Conservation (phyloP, 805 yeast species). For the Kluyveromyces starmeri region DNA sequence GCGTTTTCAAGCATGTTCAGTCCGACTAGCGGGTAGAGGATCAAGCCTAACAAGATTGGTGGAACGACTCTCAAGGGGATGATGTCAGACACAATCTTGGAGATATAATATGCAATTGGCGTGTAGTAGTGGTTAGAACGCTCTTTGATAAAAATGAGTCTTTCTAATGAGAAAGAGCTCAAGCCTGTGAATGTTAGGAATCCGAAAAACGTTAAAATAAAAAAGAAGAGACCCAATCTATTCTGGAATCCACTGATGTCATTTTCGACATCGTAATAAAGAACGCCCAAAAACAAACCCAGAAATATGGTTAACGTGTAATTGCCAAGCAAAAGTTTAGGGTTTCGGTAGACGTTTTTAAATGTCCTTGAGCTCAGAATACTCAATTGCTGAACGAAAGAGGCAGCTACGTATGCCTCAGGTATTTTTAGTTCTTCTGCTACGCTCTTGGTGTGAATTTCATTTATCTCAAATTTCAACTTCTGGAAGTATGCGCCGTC, state of each 20-base stretch:
- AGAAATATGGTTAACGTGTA: conserved; percentile 67
- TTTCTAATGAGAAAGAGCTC: conserved; percentile 79
- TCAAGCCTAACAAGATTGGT: conserved; percentile 69
- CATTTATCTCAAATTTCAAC: conserved; percentile 16
- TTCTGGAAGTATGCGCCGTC: conserved; percentile 24
- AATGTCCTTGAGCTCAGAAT: conserved; percentile 81
- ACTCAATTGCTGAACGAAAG: conserved; percentile 53
- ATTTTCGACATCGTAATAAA: conserved; percentile 74
- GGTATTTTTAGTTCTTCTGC: conserved; percentile 8
- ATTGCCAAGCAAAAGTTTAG: conserved; percentile 77
- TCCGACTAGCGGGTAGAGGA: conserved; percentile 87
- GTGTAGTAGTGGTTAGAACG: conserved; percentile 90
- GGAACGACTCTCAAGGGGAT: conserved; percentile 92
- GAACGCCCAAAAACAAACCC: conserved; percentile 76
- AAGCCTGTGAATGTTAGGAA: conserved; percentile 88
- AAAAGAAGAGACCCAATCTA: conserved; percentile 87
- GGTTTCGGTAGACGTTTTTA: conserved; percentile 87
- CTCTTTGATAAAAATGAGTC: conserved; percentile 85
- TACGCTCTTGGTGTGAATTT: conserved; percentile 12
- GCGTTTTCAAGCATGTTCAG: conserved; percentile 69
- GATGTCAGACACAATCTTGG: conserved; percentile 84
- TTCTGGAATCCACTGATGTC: conserved; percentile 97
- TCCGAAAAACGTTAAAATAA: conserved; percentile 84
- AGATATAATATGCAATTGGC: conserved; percentile 74
- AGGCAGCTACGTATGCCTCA: conserved; percentile 34